A percentile compares a stretch with the other conserved stretches of the same genome.
These are phyloP conservation scores for Aspergillus fijiensis DNA, from an alignment of 2,329 filamentous ascomycete genomes.

Conservation along the genomic window DNA sequence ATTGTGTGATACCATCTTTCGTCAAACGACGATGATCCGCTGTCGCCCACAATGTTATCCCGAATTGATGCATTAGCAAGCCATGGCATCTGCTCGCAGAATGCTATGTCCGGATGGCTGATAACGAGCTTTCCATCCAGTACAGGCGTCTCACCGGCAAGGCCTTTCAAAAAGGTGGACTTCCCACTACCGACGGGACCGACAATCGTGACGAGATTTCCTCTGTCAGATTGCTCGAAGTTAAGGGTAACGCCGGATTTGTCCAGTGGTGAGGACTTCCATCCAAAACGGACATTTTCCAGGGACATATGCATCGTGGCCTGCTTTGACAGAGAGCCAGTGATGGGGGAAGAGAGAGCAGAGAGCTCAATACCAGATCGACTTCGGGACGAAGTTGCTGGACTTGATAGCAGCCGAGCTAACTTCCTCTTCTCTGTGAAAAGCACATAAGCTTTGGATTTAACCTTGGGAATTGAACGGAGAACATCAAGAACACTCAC, in stretches of 20 bases:
- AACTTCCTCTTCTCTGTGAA: conserved; percentile 16
- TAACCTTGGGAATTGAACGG: not conserved
- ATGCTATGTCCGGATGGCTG: conserved; percentile 22
- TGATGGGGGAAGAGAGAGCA: not conserved
- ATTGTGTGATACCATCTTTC: conserved; percentile 17
- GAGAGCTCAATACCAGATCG: conserved; percentile 4
- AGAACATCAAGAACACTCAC: conserved; percentile 6
- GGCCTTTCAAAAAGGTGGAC: conserved; percentile 42
- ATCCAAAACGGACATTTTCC: conserved; percentile 13
- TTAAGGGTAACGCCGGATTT: conserved; percentile 5
- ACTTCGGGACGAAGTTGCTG: not conserved
- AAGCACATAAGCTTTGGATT: not conserved
- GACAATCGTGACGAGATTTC: conserved; percentile 41
- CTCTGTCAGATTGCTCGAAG: conserved; percentile 1
- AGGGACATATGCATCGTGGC: conserved; percentile 5
- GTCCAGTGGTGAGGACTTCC: conserved; percentile 2
- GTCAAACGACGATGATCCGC: conserved; percentile 14
- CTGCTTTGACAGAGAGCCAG: not conserved
- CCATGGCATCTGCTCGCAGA: conserved; percentile 30
- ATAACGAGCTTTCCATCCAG: conserved; percentile 16
- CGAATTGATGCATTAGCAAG: conserved; percentile 28
- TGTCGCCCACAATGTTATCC: conserved; percentile 30
- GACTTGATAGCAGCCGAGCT: not conserved
- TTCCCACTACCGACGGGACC: conserved; percentile 52
- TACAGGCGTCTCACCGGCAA: conserved; percentile 32